Evolutionary conservation across 2,329 filamentous ascomycete species (phyloP), one percentile per base, ranked within the genome.

Genomic region (Penicillium digitatum): DNA sequence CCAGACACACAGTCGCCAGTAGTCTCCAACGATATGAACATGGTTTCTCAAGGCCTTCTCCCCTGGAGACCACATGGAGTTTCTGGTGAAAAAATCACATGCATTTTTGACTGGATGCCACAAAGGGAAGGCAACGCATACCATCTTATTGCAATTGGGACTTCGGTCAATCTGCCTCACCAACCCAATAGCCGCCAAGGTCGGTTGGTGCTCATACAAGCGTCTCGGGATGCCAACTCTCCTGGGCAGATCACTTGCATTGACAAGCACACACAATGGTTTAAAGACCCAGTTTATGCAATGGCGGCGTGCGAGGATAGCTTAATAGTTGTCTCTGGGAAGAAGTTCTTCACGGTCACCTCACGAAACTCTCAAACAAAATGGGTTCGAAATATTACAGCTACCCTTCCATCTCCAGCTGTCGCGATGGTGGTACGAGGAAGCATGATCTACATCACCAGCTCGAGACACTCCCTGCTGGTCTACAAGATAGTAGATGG

Each of bases 391-490:
- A 67, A 70, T 3, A 72, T 73, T 26, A 66, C 70, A 18, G 72
- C 71, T 54, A 64, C 69, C 11, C 64, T 82, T 8, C 74, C 78
- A 3, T 83, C 81, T 3, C 69, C 76, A 2, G 81, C 77, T 3
- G 70, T 81, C 7, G 74, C 79, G 8, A 72, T 85, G 39, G 79
- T 79, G 1, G 74, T 78, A 14, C 69, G 72, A 9, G 69, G 70
- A 2, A 70, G 73, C 1, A 74, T 76, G 24, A 75, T 86, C 27
- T 79, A 82, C 56, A 73, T 85, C 44, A 80, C 82, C 1, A 85
- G 82, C 1, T 68, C 75, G 2, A 69, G 73, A 37, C 79, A 85
- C 58, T 85, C 82, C 0, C 72, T 84, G 11, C 68, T 81, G 29
- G 74, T 78, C 22, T 76, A 80, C 35, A 68, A 76, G 54, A 65